These are phyloP conservation scores for Collybia nuda DNA, from an alignment of 768 basidiomycete genomes.

Conservation along the genomic window DNA sequence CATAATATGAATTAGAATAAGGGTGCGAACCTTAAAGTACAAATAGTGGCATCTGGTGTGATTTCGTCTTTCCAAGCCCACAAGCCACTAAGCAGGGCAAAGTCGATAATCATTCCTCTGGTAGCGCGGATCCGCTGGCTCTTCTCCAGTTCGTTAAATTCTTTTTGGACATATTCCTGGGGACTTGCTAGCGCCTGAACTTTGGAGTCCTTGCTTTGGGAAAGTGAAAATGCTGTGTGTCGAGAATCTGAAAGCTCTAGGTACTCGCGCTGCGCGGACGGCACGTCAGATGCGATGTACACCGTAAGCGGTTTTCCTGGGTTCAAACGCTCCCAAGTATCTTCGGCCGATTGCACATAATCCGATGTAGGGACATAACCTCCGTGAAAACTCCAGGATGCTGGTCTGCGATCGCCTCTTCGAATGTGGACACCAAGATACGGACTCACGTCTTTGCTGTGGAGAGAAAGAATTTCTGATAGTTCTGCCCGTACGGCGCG, in stretches of 20 bases:
- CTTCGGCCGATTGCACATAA: constrained; percentile 42
- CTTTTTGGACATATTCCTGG: constrained; percentile 51
- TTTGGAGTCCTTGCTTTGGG: constrained; percentile 36
- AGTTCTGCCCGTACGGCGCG: constrained; percentile 48
- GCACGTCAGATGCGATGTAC: constrained; percentile 66
- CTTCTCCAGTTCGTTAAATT: constrained; percentile 41
- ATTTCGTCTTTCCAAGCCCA: constrained; percentile 50
- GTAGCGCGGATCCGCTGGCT: constrained; percentile 49
- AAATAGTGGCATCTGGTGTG: constrained; percentile 52
- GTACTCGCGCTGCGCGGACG: constrained; percentile 41
- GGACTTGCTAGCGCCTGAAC: constrained; percentile 50
- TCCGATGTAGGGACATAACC: constrained; percentile 49
- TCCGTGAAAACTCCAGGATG: constrained; percentile 41
- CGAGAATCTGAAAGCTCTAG: constrained; percentile 32
- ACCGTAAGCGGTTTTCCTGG: constrained; percentile 31
- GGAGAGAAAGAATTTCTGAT: constrained; percentile 17
- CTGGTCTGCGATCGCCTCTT: constrained; percentile 54
- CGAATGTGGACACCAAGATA: constrained; percentile 67
- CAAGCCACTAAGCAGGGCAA: constrained; percentile 62
- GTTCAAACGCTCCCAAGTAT: constrained; percentile 39
- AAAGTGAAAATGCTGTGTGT: constrained; percentile 43
- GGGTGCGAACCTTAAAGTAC: constrained; percentile 51
- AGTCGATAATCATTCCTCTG: constrained; percentile 65
- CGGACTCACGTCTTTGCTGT: constrained; percentile 8
- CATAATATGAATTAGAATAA: no score